Base-by-base conservation (phyloP, 371 early-diverging fungal genomes). In the Rhizopus stolonifer region DNA sequence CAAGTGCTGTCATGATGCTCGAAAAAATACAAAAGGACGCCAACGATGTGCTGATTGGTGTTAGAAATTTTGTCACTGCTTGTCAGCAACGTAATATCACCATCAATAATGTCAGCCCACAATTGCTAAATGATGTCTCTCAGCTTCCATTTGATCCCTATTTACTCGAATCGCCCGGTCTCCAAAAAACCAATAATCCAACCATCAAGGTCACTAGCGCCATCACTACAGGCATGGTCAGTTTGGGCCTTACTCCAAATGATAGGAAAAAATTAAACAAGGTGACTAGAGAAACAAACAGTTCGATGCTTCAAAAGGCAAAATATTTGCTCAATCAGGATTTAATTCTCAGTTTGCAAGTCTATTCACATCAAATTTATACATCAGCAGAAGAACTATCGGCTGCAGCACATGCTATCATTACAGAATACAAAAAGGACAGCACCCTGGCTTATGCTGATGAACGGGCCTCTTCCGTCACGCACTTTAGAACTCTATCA, bases 21-120 rank as follows among this genome's bases (percentile, higher is more conserved):
- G 58, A 61, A 40, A 72, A 65, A 15, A 34, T 70, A 1, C 64
- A 65, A 50, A 58, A 58, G n/a, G 67, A 70, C 43, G 70, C 70
- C 2, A 65, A 61, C 21, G 90, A 89, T 48, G 84, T 94, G 6
- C 69, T 91, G 40, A 70, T 82, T 4, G 81, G 89, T 1, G 87
- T 90, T 1, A 79, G 88, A 29, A 79, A 83, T 26, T 94, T 93
- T 65, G 85, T 90, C 6, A 77, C 72, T 5, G 81, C 82, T 1
- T 91, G 91, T 1, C 85, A 90, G 56, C 82, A 83, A 13, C 74
- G 67, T 3, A 83, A 86, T 25, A 74, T 95, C 9, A 56, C 56
- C 2, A 66, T 85, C 10, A 72, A 74, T 29, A 65, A 67, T 26
- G 69, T 81, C 7, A 79, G 69, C 31, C 74, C 76, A 34, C 44